phyloP scores from a whole-genome alignment of 2,329 filamentous ascomycete species.

The Fusarium incarnatum region DNA sequence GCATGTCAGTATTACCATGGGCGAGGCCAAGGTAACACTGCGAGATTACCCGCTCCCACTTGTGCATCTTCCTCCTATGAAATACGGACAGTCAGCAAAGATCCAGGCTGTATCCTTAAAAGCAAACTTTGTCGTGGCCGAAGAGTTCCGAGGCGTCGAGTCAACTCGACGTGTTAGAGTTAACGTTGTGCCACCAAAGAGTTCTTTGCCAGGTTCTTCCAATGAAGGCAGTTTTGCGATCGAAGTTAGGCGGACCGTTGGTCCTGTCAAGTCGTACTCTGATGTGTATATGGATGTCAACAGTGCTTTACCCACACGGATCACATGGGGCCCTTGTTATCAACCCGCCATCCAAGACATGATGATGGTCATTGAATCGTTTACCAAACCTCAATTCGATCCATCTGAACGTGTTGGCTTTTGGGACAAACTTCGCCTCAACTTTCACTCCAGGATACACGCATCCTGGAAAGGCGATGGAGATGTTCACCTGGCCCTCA shows the following conservation, averaged over 20 bases:
- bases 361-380: constrained; percentile 99
- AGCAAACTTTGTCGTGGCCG: constrained; percentile 94
- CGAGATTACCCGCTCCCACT: constrained; percentile 95
- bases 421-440: constrained; percentile 97
- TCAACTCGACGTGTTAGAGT: constrained; percentile 85
- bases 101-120: constrained; percentile 85
- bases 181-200: constrained; percentile 80
- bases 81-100: constrained; percentile 80
- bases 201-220: constrained; percentile 65
- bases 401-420: constrained; percentile 94
- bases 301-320: constrained; percentile 88
- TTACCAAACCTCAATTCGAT: constrained; percentile 95
- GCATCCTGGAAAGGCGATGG: constrained; percentile 95
- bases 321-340: constrained; percentile 98
- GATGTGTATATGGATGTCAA: constrained; percentile 94
- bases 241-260: constrained; percentile 89
- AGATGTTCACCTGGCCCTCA: constrained; percentile 92
- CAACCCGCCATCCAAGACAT: constrained; percentile 98
- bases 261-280: constrained; percentile 95
- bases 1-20: constrained; percentile 89
- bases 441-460: constrained; percentile 90
- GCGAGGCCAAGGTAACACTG: constrained; percentile 86
- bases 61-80: constrained; percentile 87
- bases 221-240: constrained; percentile 79
- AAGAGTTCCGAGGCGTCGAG: constrained; percentile 86